Evolutionary conservation across 2,329 filamentous ascomycete genomes (phyloP), one percentile per base, ranked within the genome.

Genomic region (Fusarium sp.): DNA sequence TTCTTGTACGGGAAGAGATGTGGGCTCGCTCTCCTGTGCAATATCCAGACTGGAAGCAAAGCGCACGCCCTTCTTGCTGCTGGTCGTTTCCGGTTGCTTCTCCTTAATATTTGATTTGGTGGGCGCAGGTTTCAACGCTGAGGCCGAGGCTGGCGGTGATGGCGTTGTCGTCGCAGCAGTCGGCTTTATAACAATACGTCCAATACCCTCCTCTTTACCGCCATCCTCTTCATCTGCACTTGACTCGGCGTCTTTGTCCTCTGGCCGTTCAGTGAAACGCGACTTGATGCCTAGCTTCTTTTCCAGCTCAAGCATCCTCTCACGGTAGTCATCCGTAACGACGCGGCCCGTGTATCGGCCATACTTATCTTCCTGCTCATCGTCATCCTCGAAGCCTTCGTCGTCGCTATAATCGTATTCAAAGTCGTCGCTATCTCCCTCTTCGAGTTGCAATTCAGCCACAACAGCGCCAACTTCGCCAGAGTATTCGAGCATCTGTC

Each of bases 401-500:
- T 88, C 84, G 14, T 89, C 88, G 28, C 28, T 30, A 30, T 30
- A 30, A 30, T 37, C 34, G 39, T 86, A 81, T 13, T 52, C 49
- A 19, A 83, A 80, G 11, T 86, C 84, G n/a, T 89, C 73, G 4
- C 83, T 84, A 14, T 84, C 83, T 25, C 84, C 87, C 63, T 94
- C 90, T 67, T 97, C 93, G 3, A 98, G 80, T 61, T 97, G 89
- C 46, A 99, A 86, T 80, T 98, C 94, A 18, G 96, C 96, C 18
- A 99, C 96, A 4, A 99, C 92, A 39, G 93, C 89, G 6, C 94
- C 93, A 60, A 99, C 90, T 78, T 98, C 95, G 45, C 91, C 90
- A 79, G 97, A 91, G 77, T 98, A 99, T 67, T 92, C 87, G 10
- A 98, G 85, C 94, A 99, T 98, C 75, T 98, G 90, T 60, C 90